A percentile compares a stretch with the other conserved stretches of the same genome.
These are phyloP conservation scores for Citrus mangshanensis DNA, from an alignment of 345 rosid genomes.

Conservation along the genomic window DNA sequence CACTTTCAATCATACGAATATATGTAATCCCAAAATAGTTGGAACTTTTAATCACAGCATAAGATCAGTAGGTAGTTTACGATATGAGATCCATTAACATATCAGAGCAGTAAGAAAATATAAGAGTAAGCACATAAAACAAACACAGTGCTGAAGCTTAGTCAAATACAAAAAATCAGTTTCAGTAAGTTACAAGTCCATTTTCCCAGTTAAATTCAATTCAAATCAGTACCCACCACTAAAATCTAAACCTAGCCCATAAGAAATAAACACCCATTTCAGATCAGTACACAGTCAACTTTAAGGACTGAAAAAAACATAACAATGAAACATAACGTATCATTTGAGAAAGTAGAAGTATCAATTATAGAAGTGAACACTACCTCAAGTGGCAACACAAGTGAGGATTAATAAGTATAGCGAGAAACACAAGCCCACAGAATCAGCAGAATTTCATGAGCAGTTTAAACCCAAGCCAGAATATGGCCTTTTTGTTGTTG, in stretches of 20 bases:
- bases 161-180: conserved; percentile 12
- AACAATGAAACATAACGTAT: background rate
- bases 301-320: background rate
- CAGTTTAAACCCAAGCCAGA: background rate
- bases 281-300: conserved; percentile 23
- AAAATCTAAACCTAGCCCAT: conserved; percentile 29
- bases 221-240: conserved; percentile 10
- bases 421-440: conserved; percentile 19
- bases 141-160: conserved; percentile 3
- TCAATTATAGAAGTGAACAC: conserved; percentile 1
- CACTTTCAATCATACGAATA: background rate
- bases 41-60: background rate
- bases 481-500: background rate
- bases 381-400: conserved; percentile 30
- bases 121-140: conserved; percentile 11
- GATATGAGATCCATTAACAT: conserved; percentile 37
- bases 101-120: conserved; percentile 2
- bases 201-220: conserved; percentile 21
- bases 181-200: conserved; percentile 6
- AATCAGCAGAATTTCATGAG: conserved; percentile 26
- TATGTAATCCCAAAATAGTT: background rate
- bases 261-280: conserved; percentile 9
- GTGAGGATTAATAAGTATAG: background rate
- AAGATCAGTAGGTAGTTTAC: conserved; percentile 16
- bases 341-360: background rate